phyloP scores from a whole-genome alignment of 768 basidiomycete species.

The Boletus sp. region DNA sequence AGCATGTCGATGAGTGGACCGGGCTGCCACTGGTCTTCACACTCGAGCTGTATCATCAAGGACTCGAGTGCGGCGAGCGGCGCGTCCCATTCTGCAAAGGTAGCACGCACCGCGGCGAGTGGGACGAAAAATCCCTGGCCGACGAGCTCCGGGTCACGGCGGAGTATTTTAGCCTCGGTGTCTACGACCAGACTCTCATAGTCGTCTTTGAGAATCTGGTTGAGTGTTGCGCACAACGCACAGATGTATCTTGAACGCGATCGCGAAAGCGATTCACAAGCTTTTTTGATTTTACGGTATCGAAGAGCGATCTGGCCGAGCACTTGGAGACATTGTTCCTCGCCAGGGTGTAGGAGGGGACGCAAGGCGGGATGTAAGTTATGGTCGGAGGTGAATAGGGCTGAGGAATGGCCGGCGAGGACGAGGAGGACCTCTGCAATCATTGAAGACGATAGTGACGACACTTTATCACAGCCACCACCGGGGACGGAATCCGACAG shows the following conservation, averaged over 20 bases:
- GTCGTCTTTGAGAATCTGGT: slow-evolving; percentile 69
- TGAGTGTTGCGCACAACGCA: slow-evolving; percentile 71
- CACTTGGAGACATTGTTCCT: slow-evolving; percentile 77
- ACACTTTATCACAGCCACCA: slow-evolving; percentile 6
- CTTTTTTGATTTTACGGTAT: slow-evolving; percentile 67
- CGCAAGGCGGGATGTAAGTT: slow-evolving; percentile 60
- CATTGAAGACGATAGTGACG: slow-evolving; percentile 41
- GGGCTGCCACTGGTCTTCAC: slow-evolving; percentile 52
- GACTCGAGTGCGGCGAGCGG: slow-evolving; percentile 70
- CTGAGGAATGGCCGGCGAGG: slow-evolving; percentile 84
- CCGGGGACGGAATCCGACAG: background rate
- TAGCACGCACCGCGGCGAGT: slow-evolving; percentile 76
- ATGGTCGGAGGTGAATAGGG: slow-evolving; percentile 66
- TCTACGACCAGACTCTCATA: slow-evolving; percentile 77
- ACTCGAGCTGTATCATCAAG: slow-evolving; percentile 60
- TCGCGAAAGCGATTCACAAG: slow-evolving; percentile 47
- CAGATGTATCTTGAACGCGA: slow-evolving; percentile 75
- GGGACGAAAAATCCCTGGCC: slow-evolving; percentile 83
- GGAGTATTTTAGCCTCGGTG: slow-evolving; percentile 77
- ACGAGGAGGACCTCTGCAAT: slow-evolving; percentile 86
- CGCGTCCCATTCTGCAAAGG: slow-evolving; percentile 86
- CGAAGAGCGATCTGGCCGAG: slow-evolving; percentile 72
- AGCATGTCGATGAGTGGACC: slow-evolving; percentile 82
- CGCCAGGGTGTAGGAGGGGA: slow-evolving; percentile 83
- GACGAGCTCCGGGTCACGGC: slow-evolving; percentile 71